A percentile compares a stretch with the other conserved stretches of the same genome.
Conservation (phyloP, 768 basidiomycete species). For the Jaapia argillacea region DNA sequence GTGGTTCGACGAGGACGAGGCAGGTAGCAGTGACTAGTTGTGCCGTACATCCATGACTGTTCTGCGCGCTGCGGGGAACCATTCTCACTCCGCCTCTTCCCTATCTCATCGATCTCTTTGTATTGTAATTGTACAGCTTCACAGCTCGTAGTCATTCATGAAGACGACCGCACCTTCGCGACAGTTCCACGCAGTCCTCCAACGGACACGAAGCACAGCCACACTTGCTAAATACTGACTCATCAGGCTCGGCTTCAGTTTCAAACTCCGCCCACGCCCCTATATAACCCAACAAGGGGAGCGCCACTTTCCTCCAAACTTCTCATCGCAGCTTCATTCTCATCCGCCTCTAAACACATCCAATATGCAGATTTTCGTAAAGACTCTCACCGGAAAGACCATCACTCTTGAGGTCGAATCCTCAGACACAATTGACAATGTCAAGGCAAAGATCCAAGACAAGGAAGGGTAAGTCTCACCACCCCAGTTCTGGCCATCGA, state of each 20-base stretch:
- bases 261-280: background rate
- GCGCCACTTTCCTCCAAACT: background rate
- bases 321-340: constrained; percentile 1
- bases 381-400: constrained; percentile 65
- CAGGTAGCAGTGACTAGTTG: no score
- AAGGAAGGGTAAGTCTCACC: constrained; percentile 69
- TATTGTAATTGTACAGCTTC: no score
- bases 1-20: constrained; percentile 47
- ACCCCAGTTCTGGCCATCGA: background rate
- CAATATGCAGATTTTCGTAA: constrained; percentile 47
- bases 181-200: no score
- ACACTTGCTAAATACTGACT: no score
- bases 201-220: no score
- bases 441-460: constrained; percentile 81
- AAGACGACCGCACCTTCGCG: no score
- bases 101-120: no score
- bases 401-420: constrained; percentile 69
- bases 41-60: no score
- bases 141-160: no score
- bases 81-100: no score
- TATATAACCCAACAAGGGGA: background rate
- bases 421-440: constrained; percentile 62
- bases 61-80: no score
- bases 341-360: constrained; percentile 3
- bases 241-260: background rate